Conservation (phyloP, 23 red algal species). For the Gracilaria gracilis region DNA sequence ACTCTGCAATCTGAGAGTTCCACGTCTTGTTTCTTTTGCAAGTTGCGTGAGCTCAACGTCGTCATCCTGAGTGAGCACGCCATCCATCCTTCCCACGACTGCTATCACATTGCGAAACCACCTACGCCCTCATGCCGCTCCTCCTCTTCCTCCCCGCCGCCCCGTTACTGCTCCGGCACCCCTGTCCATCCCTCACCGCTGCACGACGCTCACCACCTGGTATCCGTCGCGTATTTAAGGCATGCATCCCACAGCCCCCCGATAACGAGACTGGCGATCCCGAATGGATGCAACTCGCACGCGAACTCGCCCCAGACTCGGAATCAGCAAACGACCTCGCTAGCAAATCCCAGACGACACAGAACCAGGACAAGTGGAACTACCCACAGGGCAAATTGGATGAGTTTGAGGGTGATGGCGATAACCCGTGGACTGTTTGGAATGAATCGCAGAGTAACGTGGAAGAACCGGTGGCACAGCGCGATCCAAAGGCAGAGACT, state of each 20-base stretch:
- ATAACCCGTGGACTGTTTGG: conserved; percentile 43
- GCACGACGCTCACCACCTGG: neutral
- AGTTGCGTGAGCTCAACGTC: too few relatives aligned
- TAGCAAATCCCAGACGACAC: neutral
- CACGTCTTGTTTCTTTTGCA: too few relatives aligned
- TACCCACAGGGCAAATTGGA: conserved; percentile 10
- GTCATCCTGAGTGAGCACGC: too few relatives aligned
- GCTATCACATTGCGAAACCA: too few relatives aligned
- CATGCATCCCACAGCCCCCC: neutral
- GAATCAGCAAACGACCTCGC: neutral
- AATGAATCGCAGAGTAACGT: neutral
- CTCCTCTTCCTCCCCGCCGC: conserved; percentile 20
- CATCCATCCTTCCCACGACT: too few relatives aligned
- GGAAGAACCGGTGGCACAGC: neutral
- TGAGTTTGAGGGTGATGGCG: neutral
- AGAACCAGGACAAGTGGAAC: conserved; percentile 30
- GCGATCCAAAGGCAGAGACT: conserved; percentile 72
- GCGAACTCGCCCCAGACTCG: conserved; percentile 39
- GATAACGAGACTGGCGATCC: conserved; percentile 21
- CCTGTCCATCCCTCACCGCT: neutral
- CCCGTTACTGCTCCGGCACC: neutral
- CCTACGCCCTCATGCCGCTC: neutral
- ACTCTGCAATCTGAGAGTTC: too few relatives aligned
- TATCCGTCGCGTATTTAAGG: neutral
- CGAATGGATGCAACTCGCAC: conserved; percentile 58